Conservation (phyloP, 2,329 filamentous ascomycete genomes). For the Penicillium freii region DNA sequence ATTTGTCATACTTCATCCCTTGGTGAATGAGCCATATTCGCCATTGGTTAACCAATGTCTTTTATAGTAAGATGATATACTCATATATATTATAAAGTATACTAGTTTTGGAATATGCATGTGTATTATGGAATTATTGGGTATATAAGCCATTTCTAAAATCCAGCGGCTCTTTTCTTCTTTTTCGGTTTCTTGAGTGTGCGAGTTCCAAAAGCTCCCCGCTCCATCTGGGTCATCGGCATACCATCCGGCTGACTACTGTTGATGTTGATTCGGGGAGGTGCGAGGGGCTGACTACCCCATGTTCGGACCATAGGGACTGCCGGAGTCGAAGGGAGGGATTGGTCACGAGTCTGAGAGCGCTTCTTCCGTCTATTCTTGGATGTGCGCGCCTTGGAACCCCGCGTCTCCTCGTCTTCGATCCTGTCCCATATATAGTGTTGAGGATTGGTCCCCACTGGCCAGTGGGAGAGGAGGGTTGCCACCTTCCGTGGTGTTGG, state of each 20-base stretch:
- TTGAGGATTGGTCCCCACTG: conserved; percentile 32
- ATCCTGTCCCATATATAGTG: conserved; percentile 37
- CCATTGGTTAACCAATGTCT: conserved; percentile 13
- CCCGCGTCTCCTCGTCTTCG: conserved; percentile 23
- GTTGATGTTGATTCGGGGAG: conserved; percentile 21
- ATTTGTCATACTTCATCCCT: conserved; percentile 15
- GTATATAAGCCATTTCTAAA: conserved; percentile 25
- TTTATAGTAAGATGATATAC: not conserved
- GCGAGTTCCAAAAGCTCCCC: conserved; percentile 40
- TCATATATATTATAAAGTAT: too few species aligned
- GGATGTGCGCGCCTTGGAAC: conserved; percentile 16
- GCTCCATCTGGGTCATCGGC: conserved; percentile 44
- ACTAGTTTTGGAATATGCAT: not conserved
- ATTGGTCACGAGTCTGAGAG: conserved; percentile 21
- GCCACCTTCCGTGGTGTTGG: conserved; percentile 24
- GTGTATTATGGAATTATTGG: not conserved
- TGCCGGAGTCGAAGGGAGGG: conserved; percentile 26
- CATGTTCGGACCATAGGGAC: conserved; percentile 27
- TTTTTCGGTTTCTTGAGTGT: conserved; percentile 37
- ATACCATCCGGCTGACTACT: conserved; percentile 39
- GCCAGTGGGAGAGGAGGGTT: conserved; percentile 40
- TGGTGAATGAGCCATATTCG: conserved; percentile 19
- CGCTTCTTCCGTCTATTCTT: conserved; percentile 30
- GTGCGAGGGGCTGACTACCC: conserved; percentile 35
- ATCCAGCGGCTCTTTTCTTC: conserved; percentile 43